Evolutionary conservation across 495 filamentous ascomycete genomes (phyloP).

Genomic region (Neurospora intermedia): DNA sequence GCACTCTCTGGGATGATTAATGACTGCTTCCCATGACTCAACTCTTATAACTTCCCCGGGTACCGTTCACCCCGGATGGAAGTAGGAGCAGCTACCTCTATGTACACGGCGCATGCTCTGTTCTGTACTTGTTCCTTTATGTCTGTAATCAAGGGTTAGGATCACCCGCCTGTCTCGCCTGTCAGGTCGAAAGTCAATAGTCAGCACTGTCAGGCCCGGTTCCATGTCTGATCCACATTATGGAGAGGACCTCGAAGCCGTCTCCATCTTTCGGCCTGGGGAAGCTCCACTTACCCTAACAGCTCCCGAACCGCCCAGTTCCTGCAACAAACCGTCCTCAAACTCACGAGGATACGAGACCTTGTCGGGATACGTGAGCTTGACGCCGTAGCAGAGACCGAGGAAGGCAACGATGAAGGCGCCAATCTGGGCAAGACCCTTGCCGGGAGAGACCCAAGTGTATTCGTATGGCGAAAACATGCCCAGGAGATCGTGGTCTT

Average conservation of each 20-base stretch:
- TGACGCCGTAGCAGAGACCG: constrained; percentile 59
- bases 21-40: neutral
- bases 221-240: neutral
- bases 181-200: constrained; percentile 3
- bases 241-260: neutral
- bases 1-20: neutral
- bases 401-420: constrained; percentile 60
- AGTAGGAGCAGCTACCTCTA: neutral
- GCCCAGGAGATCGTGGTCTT: constrained; percentile 92
- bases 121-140: neutral
- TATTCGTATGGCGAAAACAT: constrained; percentile 87
- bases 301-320: constrained; percentile 62
- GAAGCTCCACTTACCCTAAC: constrained; percentile 29
- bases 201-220: constrained; percentile 1
- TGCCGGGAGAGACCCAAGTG: constrained; percentile 64
- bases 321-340: constrained; percentile 70
- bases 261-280: neutral
- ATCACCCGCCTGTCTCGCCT: constrained; percentile 35
- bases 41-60: neutral
- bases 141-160: constrained; percentile 25
- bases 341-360: constrained; percentile 67
- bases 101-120: constrained; percentile 1
- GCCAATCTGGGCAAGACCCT: constrained; percentile 63
- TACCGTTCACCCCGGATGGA: neutral
- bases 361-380: constrained; percentile 75